Evolutionary conservation across 2,329 filamentous ascomycete genomes (phyloP), one percentile per base, ranked within the genome.

Genomic region (Podosphaera fusca): DNA sequence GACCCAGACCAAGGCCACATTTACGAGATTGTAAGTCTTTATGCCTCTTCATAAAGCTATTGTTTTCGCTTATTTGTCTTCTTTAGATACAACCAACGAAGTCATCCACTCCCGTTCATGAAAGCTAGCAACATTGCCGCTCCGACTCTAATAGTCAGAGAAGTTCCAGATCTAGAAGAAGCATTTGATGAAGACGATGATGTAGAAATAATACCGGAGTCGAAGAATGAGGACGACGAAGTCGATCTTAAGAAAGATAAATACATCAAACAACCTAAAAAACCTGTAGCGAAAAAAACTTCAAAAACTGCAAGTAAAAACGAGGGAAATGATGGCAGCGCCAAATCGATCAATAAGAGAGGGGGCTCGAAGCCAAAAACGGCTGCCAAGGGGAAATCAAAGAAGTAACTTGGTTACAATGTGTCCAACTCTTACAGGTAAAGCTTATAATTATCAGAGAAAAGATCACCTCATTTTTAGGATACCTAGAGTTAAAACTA

Each of bases 81-180:
- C 42, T 35, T 31, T 49, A 90, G 85, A 57, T 92, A 98, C 69
- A 98, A 98, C 64, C 71, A 77, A 59, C 84, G 83, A 71, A 82
- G 82, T 21, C 92, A 98, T 63, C 90, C 90, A 0, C 72, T 98
- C 55, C 89, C 92, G 1, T 98, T 95, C 71, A 95, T 96, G 81
- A 96, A 95, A 70, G 87, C 89, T 1, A 87, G 79, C 64, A 86
- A 77, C 61, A 77, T 92, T 14, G 69, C 80, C 8, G 84, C 80
- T 2, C 81, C 87, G 3, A 87, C 86, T 14, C 83, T 81, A 64
- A 72, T 75, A 46, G 73, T 79, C 33, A 81, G 80, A 69, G 87
- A 90, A 53, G 85, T 84, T 60, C 94, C 92, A 0, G 92, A 98
- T 71, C 76, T 98, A 36, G 92, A 98, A 70, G 92, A 98, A 70